phyloP scores from a whole-genome alignment of 805 yeast species.

The Yarrowia sp. region DNA sequence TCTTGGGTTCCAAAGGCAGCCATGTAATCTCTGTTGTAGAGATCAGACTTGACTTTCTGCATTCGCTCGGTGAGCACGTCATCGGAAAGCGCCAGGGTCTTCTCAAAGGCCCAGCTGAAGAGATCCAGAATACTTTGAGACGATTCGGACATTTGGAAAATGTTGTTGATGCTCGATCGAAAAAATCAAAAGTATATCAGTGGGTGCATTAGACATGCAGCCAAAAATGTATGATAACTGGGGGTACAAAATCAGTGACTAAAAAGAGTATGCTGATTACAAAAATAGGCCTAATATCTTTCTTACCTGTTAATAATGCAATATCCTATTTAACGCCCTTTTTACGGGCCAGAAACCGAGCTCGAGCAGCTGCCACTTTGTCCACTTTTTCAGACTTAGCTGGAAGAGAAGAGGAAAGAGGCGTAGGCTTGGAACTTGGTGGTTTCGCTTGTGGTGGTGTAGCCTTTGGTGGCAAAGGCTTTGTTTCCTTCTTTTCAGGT shows the following conservation, averaged over 20 bases:
- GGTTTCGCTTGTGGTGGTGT: neutral
- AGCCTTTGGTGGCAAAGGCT: too few relatives aligned
- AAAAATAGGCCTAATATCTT: too few relatives aligned
- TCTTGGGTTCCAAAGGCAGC: slow-evolving; percentile 69
- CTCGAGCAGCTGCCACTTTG: slow-evolving; percentile 29
- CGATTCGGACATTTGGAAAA: neutral
- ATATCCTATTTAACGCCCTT: neutral
- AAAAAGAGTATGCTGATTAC: too few relatives aligned
- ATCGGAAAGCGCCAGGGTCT: slow-evolving; percentile 42
- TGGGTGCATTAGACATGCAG: neutral
- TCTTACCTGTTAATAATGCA: neutral
- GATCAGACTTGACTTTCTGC: slow-evolving; percentile 72
- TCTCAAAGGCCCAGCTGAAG: slow-evolving; percentile 45
- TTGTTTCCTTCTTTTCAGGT: neutral
- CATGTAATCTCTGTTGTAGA: slow-evolving; percentile 73
- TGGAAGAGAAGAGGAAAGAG: neutral
- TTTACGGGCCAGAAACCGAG: slow-evolving; percentile 24
- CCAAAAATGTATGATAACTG: too few relatives aligned
- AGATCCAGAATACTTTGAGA: slow-evolving; percentile 45
- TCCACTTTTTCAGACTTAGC: neutral
- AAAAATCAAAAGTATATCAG: slow-evolving; percentile 24
- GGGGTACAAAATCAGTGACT: too few relatives aligned
- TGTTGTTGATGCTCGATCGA: neutral
- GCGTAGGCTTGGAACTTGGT: neutral
- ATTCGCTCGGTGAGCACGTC: slow-evolving; percentile 54